Evolutionary conservation across 2,329 filamentous ascomycete genomes (phyloP).

Genomic region (Myrmaecium sp.): DNA sequence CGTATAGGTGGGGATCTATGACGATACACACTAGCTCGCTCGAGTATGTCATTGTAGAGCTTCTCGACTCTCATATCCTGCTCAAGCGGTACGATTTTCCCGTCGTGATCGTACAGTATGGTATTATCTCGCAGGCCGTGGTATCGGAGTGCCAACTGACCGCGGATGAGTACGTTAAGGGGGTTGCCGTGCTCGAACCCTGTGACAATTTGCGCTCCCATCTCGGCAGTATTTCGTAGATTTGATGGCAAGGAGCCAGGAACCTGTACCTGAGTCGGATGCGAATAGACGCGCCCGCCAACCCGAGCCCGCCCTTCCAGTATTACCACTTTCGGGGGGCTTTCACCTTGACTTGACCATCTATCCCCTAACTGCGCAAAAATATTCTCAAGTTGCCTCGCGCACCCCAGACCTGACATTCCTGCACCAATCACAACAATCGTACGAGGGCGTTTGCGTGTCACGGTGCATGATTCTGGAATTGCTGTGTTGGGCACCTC

Average conservation of each 20-base stretch:
- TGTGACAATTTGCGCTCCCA: constrained; percentile 96
- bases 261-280: constrained; percentile 44
- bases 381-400: constrained; percentile 75
- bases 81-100: constrained; percentile 57
- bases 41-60: constrained; percentile 86
- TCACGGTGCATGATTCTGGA: too few species aligned
- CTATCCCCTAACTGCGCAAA: constrained; percentile 62
- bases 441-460: constrained; percentile 45
- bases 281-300: constrained; percentile 87
- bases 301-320: constrained; percentile 77
- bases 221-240: constrained; percentile 68
- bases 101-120: constrained; percentile 75
- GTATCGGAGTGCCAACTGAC: constrained; percentile 75
- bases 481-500: constrained; percentile 41
- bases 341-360: constrained; percentile 48
- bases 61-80: constrained; percentile 76
- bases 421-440: constrained; percentile 82
- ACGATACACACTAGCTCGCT: constrained; percentile 80
- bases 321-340: constrained; percentile 57
- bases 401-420: constrained; percentile 84
- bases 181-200: constrained; percentile 94
- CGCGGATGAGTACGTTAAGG: constrained; percentile 75
- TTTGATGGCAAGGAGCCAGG: constrained; percentile 32
- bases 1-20: constrained; percentile 54
- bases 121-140: constrained; percentile 65